These are phyloP conservation scores for Candida multigemmis DNA, from an alignment of 805 yeast genomes.

Conservation along the genomic window DNA sequence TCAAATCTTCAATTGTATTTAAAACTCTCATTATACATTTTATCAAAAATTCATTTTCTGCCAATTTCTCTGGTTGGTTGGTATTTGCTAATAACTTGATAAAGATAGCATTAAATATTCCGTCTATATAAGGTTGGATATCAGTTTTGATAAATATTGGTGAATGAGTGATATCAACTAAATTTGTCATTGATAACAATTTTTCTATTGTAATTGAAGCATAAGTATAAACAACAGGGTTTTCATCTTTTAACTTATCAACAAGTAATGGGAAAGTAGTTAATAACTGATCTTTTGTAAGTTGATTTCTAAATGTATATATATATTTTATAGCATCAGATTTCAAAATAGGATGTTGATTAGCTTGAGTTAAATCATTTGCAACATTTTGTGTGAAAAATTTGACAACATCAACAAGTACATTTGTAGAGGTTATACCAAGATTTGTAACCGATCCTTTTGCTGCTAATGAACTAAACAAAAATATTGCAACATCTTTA, in stretches of 20 bases:
- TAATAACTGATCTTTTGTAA: constrained; percentile 74
- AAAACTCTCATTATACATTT: constrained; percentile 79
- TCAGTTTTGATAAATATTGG: constrained; percentile 68
- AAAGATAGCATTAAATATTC: constrained; percentile 58
- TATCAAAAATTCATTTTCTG: constrained; percentile 92
- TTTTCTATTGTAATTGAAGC: constrained; percentile 91
- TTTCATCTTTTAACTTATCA: constrained; percentile 48
- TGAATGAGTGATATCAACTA: constrained; percentile 36
- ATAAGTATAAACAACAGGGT: constrained; percentile 82
- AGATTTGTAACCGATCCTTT: constrained; percentile 81
- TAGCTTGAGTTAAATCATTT: constrained; percentile 48
- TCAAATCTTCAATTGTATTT: constrained; percentile 59
- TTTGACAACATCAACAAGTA: constrained; percentile 74
- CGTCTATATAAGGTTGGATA: constrained; percentile 50
- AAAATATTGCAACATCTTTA: constrained; percentile 78
- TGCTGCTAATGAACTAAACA: constrained; percentile 84
- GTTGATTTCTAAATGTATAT: constrained; percentile 83
- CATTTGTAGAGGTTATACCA: constrained; percentile 83
- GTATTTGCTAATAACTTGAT: constrained; percentile 41
- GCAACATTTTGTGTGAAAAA: constrained; percentile 80
- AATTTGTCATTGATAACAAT: constrained; percentile 67
- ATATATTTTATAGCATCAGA: constrained; percentile 92
- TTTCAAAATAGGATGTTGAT: constrained; percentile 66
- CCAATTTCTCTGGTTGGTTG: constrained; percentile 68
- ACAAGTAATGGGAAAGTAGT: constrained; percentile 76